These are phyloP conservation scores for Mycena epipterygia DNA, from an alignment of 768 basidiomycete genomes.

Conservation along the genomic window DNA sequence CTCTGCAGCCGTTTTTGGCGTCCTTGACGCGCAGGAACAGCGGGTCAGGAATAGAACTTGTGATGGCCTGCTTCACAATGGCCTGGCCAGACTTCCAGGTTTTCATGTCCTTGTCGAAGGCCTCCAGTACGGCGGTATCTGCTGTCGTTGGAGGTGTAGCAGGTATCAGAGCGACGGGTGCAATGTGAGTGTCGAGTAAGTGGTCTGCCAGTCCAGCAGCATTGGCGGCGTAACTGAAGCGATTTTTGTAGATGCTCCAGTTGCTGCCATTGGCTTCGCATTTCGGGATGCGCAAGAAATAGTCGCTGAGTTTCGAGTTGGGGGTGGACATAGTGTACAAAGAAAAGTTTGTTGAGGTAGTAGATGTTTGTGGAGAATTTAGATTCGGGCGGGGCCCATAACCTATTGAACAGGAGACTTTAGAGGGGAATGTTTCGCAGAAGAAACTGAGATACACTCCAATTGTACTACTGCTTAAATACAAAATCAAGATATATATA, in stretches of 20 bases:
- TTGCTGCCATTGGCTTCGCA: slow-evolving; percentile 37
- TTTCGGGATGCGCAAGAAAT: slow-evolving; percentile 28
- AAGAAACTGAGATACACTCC: too few species aligned
- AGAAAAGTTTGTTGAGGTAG: background rate
- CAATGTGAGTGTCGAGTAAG: background rate
- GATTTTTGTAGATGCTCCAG: slow-evolving; percentile 35
- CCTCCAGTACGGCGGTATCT: background rate
- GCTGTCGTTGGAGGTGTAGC: background rate
- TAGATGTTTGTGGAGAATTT: slow-evolving; percentile 13
- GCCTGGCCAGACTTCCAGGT: slow-evolving; percentile 35
- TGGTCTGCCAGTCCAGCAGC: slow-evolving; percentile 9
- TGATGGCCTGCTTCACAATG: slow-evolving; percentile 37
- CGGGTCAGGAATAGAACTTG: slow-evolving; percentile 26
- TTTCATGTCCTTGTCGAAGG: slow-evolving; percentile 17
- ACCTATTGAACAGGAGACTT: slow-evolving; percentile 14
- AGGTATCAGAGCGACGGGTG: background rate
- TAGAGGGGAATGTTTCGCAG: too few species aligned
- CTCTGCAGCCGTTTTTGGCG: background rate
- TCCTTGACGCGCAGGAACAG: background rate
- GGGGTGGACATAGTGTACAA: slow-evolving; percentile 7
- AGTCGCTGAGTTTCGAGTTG: slow-evolving; percentile 6
- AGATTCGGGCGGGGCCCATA: slow-evolving; percentile 26
- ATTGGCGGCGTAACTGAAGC: slow-evolving; percentile 25
- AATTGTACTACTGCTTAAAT: too few species aligned
- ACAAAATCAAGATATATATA: too few species aligned